Evolutionary conservation across 1,284 basidiomycete species (phyloP), one percentile per base, ranked within the genome.

Genomic region (Irpex lacteus): DNA sequence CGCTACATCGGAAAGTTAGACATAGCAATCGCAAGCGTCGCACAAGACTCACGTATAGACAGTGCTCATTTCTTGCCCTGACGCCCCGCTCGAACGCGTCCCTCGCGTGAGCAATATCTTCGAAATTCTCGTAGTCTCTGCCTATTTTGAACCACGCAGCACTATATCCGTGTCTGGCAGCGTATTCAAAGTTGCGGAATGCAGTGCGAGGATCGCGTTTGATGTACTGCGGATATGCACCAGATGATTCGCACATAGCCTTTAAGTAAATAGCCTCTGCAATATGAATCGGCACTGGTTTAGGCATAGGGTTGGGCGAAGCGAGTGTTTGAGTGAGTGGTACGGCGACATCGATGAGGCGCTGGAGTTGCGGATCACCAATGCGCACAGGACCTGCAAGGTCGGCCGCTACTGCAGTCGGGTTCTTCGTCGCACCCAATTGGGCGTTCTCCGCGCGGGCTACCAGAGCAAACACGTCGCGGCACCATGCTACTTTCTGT

Each of bases 141-240:
- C 95, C 96, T 2, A 98, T 85, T 55, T 90, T 83, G 78, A 95
- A 98, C 96, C 96, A 98, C 0, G 91, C 91, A 26, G 84, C 78
- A 8, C 81, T 76, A 68, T 87, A 89, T 0, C 94, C 94, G 1
- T 81, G 84, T 44, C 91, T 82, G 0, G 94, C 94, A 0, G 92
- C 86, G 2, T 80, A 77, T 73, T 96, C 95, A 72, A 94, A 97
- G 73, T 96, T 94, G 55, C 92, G 83, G 78, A 98, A 98, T 1
- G 96, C 95, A 3, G 84, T 75, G 15, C 92, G 84, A 4, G 91
- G 62, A 53, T 63, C 62, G 59, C 62, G 62, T 49, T 60, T 63
- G 52, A 63, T 63, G 78, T 81, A 56, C 92, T 85, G 80, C 0
- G 90, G 87, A 70, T 85, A 87, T 19, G 86, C 80, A 26, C 94